Base-by-base conservation (phyloP, 192 early-diverging fungal genomes). In the Umbelopsis sp. region DNA sequence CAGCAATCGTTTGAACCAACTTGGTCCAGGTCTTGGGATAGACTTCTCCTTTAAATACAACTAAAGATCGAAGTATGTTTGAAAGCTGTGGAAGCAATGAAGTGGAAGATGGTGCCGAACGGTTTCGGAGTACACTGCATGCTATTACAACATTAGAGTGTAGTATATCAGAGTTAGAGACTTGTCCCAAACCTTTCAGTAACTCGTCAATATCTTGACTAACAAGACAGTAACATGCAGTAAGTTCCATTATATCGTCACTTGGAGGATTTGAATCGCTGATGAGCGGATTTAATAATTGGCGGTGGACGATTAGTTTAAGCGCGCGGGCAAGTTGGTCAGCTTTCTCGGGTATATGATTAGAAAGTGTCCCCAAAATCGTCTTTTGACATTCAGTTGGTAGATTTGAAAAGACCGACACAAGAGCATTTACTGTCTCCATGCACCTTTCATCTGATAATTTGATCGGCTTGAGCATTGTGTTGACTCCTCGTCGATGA, bases 401-500 rank as follows among this genome's bases (percentile, higher is more conserved):
- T 20, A 34, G 8, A 0, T 34, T 62, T 14, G 26, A 10, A 34
- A 62, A 62, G 1, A 32, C 26, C 7, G 56, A 62, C 17, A 32
- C 12, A 26, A 62, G 31, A 62, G 56, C 56, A 29, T 62, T 22
- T 14, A 62, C 31, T 20, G 56, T 62, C 22, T 73, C 72, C 12
- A 74, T n/a, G 1, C 49, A 51, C 47, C 77, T 52, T 47, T 67
- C 45, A 31, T 66, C 62, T 9, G 84, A 83, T 9, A 88, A 69
- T 8, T 68, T 66, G 0, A 83, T 73, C 43, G 69, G 81, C 68
- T 80, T 84, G 4, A 71, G 77, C 21, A 88, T 62, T 20, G 80
- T 72, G 45, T 77, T 81, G 50, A 86, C 68, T 9, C 86, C 86
- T 66, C 83, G 78, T 50, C 82, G 78, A 22, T 80, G 76, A 31